Percentiles rank a stretch among this genome's conserved stretches.
phyloP scores from a whole-genome alignment of 75 land plant species.

The Picea sitchensis region DNA sequence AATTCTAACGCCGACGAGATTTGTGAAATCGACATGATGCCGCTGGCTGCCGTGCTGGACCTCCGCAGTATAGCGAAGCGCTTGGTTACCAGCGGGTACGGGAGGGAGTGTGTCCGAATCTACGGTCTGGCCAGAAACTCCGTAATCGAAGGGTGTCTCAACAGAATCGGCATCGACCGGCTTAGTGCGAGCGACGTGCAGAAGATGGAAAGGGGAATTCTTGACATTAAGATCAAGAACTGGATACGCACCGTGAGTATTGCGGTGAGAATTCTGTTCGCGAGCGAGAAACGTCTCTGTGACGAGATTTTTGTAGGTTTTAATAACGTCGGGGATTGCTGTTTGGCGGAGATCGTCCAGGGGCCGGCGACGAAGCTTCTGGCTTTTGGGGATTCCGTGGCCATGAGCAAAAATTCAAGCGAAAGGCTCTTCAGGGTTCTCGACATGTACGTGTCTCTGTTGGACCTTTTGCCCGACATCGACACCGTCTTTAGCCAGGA shows the following conservation, averaged over 20 bases:
- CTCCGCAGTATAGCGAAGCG: too few species aligned
- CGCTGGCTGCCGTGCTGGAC: too few species aligned
- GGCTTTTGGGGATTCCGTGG: slow-evolving; percentile 48
- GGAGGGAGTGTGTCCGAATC: slow-evolving; percentile 45
- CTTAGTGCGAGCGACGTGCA: slow-evolving; percentile 37
- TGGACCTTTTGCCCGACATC: slow-evolving; percentile 59
- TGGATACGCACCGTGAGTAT: slow-evolving; percentile 61
- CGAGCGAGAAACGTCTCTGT: slow-evolving; percentile 68
- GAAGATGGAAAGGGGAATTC: slow-evolving; percentile 56
- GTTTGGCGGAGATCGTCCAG: slow-evolving; percentile 51
- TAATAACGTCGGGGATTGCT: slow-evolving; percentile 29
- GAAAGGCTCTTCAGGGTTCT: slow-evolving; percentile 55
- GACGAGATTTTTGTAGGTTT: slow-evolving; percentile 50
- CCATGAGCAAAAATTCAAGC: slow-evolving; percentile 43
- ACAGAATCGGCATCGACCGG: slow-evolving; percentile 61
- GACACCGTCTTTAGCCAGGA: slow-evolving; percentile 48
- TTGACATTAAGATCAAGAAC: slow-evolving; percentile 50
- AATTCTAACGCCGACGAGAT: neutral
- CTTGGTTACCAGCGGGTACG: slow-evolving; percentile 26
- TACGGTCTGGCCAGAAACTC: slow-evolving; percentile 42
- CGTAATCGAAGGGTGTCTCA: slow-evolving; percentile 56
- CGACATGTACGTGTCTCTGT: slow-evolving; percentile 48
- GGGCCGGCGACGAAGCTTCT: slow-evolving; percentile 48
- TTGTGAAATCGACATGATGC: too few species aligned
- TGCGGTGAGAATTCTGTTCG: slow-evolving; percentile 49